phyloP scores from a whole-genome alignment of 345 rosid species.

The Hibiscus syriacus region DNA sequence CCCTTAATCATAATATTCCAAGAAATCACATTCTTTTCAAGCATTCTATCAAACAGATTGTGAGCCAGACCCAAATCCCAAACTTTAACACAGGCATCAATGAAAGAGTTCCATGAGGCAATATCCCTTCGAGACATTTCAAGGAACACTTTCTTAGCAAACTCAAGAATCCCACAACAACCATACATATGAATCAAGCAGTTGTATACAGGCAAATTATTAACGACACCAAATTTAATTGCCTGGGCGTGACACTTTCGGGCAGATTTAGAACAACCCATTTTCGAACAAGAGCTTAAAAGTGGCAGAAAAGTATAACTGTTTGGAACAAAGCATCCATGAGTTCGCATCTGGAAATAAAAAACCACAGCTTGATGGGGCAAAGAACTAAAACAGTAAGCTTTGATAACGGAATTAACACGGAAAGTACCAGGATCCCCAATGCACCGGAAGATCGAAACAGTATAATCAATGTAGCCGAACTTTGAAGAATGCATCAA shows the following conservation, averaged over 20 bases:
- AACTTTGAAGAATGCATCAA: conserved; percentile 38
- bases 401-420: conserved; percentile 38
- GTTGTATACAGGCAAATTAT: conserved; percentile 44
- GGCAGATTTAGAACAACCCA: conserved; percentile 31
- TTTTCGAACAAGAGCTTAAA: conserved; percentile 35
- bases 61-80: conserved; percentile 36
- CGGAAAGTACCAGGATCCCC: conserved; percentile 29
- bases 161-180: conserved; percentile 27
- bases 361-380: conserved; percentile 35
- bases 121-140: conserved; percentile 43
- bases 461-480: conserved; percentile 32
- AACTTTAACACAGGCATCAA: conserved; percentile 17
- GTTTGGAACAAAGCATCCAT: conserved; percentile 48
- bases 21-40: conserved; percentile 34
- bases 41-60: conserved; percentile 43
- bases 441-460: conserved; percentile 35
- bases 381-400: conserved; percentile 35
- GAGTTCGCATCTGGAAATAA: conserved; percentile 35
- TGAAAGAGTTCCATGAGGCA: conserved; percentile 50
- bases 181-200: conserved; percentile 46
- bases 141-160: conserved; percentile 40
- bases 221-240: conserved; percentile 42
- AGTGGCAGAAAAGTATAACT: conserved; percentile 53
- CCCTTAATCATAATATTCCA: conserved; percentile 64
- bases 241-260: conserved; percentile 53